Percentiles rank a stretch among this genome's conserved stretches.
Conservation (phyloP, 305 asterid genomes). For the Nicotiana rustica region DNA sequence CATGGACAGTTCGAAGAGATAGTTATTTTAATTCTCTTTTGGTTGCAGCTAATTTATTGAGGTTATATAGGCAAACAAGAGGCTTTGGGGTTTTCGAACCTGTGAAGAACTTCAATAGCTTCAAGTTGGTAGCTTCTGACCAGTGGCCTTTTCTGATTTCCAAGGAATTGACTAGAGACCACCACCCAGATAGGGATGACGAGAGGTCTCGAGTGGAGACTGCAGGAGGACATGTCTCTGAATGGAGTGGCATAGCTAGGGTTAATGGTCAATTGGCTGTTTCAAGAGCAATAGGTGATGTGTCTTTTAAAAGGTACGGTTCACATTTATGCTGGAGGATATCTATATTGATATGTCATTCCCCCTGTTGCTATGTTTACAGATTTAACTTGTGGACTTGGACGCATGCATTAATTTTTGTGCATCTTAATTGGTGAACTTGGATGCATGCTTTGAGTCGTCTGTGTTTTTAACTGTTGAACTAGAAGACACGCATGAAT, state of each 20-base stretch:
- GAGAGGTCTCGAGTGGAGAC: constrained; percentile 87
- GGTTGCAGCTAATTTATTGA: constrained; percentile 77
- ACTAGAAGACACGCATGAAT: constrained; percentile 1
- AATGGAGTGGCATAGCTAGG: constrained; percentile 95
- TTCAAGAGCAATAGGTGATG: constrained; percentile 92
- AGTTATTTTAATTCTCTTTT: constrained; percentile 41
- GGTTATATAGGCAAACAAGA: constrained; percentile 73
- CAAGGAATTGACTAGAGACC: constrained; percentile 91
- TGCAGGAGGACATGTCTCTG: constrained; percentile 90
- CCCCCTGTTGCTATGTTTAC: not conserved
- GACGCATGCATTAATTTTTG: constrained; percentile 2
- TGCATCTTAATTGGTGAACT: constrained; percentile 25
- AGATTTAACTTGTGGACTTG: constrained; percentile 35
- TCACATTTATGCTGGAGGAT: constrained; percentile 36
- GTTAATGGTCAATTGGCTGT: constrained; percentile 96
- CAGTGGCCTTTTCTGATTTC: constrained; percentile 76
- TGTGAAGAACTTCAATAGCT: constrained; percentile 61
- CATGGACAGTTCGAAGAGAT: not conserved
- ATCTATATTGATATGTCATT: not conserved
- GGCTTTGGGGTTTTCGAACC: constrained; percentile 58
- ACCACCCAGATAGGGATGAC: constrained; percentile 96
- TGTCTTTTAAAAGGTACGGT: constrained; percentile 74
- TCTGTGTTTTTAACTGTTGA: not conserved
- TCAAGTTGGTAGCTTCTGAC: constrained; percentile 72
- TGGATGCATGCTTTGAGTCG: constrained; percentile 11